These are phyloP conservation scores for Vaccinium vitisidaea DNA, from an alignment of 148 eudicot genomes.

Conservation along the genomic window DNA sequence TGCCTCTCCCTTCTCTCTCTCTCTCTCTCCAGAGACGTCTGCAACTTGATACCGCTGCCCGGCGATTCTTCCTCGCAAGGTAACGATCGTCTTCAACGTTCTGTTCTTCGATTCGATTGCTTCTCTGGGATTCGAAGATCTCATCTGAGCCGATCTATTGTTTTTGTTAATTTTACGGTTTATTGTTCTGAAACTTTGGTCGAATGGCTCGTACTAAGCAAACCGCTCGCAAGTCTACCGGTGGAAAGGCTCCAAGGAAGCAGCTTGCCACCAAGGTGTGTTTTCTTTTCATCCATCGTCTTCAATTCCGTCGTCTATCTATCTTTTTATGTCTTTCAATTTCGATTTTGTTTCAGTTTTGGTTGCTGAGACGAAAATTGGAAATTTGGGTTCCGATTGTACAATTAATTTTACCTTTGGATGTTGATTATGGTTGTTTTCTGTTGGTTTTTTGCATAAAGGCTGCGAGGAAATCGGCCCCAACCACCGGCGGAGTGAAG, in stretches of 20 bases:
- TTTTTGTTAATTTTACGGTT: not conserved
- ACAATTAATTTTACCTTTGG: no score
- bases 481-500: no score
- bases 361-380: no score
- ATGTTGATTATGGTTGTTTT: no score
- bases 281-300: not conserved
- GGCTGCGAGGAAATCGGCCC: no score
- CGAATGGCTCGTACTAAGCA: slow-evolving; percentile 51
- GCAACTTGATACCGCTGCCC: no score
- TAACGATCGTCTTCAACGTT: not conserved
- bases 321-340: not conserved
- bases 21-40: no score
- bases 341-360: no score
- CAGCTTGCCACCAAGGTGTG: slow-evolving; percentile 47
- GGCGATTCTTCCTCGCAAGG: not conserved
- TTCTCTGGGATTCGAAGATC: not conserved
- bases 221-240: slow-evolving; percentile 52
- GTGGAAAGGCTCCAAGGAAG: slow-evolving; percentile 51
- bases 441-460: no score
- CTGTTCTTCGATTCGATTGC: not conserved
- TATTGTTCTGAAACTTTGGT: not conserved
- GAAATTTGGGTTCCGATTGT: no score
- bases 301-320: not conserved
- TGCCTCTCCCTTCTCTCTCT: no score
- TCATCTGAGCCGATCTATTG: not conserved